phyloP scores from a whole-genome alignment of 371 early-diverging fungal species.

The Haplosporangium sp. region DNA sequence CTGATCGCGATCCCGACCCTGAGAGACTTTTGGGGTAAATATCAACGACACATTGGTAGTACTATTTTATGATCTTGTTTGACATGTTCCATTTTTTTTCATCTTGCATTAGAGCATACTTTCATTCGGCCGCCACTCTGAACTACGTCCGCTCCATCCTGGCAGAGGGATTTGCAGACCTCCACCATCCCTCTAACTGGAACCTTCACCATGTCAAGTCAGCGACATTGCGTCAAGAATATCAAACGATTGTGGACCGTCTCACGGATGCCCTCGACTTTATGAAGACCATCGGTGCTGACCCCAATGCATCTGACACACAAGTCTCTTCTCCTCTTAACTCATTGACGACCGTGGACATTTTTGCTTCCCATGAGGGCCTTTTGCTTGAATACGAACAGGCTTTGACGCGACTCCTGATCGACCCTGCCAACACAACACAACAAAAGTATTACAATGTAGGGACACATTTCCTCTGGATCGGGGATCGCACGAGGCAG shows the following conservation, averaged over 20 bases:
- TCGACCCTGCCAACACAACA: conserved; percentile 59
- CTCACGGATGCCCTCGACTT: conserved; percentile 91
- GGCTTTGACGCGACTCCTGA: conserved; percentile 78
- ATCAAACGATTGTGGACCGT: conserved; percentile 89
- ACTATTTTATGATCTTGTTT: not conserved
- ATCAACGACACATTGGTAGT: not conserved
- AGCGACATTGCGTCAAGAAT: conserved; percentile 82
- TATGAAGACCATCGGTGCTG: conserved; percentile 91
- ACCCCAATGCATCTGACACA: conserved; percentile 51
- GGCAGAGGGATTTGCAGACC: conserved; percentile 75
- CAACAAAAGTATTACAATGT: conserved; percentile 74
- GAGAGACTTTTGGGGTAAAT: conserved; percentile 84
- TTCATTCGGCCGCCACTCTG: conserved; percentile 95
- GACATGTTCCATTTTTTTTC: not conserved
- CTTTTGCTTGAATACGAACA: conserved; percentile 93
- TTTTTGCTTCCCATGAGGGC: conserved; percentile 97
- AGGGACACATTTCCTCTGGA: conserved; percentile 96
- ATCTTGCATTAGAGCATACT: conserved; percentile 79
- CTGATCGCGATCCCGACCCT: conserved; percentile 92
- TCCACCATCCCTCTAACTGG: conserved; percentile 92
- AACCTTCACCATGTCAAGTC: conserved; percentile 90
- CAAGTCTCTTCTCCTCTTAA: conserved; percentile 36
- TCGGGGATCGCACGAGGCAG: conserved; percentile 97
- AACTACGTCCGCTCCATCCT: conserved; percentile 94
- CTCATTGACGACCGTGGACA: conserved; percentile 79